Evolutionary conservation across 352 stramenopile species (phyloP).

Genomic region (Globisporangium barbulae): DNA sequence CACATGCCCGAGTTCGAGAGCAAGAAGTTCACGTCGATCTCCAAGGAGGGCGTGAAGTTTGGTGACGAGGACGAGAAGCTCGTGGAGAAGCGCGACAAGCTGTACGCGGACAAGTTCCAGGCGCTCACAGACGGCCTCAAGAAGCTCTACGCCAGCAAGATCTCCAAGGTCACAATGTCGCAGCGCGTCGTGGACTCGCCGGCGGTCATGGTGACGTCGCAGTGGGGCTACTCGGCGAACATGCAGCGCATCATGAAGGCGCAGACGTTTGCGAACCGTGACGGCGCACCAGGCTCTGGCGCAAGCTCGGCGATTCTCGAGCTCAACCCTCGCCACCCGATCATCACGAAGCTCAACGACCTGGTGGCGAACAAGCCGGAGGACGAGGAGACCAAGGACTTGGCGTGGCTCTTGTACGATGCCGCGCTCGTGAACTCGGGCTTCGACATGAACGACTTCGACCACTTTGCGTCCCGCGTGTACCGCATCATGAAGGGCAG

Average conservation of each 20-base stretch:
- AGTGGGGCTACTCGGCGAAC: conserved; percentile 98
- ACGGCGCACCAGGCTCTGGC: conserved; percentile 23
- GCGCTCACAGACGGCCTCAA: conserved; percentile 95
- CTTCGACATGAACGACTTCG: conserved; percentile 94
- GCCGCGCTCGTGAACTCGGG: conserved; percentile 97
- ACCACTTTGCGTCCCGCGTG: conserved; percentile 92
- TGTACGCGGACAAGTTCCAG: conserved; percentile 97
- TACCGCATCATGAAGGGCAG: conserved; percentile 92
- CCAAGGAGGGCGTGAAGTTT: conserved; percentile 99
- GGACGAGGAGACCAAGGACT: conserved; percentile 88
- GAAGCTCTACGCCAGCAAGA: conserved; percentile 93
- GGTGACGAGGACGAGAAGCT: conserved; percentile 97
- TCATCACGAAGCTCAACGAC: conserved; percentile 95
- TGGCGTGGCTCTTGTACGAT: conserved; percentile 97
- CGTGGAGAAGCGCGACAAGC: conserved; percentile 92
- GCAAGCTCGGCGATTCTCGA: conserved; percentile 93
- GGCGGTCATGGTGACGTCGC: conserved; percentile 94
- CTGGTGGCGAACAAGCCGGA: conserved; percentile 61
- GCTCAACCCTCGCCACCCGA: conserved; percentile 98
- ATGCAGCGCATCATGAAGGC: conserved; percentile 99
- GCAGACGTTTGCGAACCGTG: conserved; percentile 94
- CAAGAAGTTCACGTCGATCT: conserved; percentile 96
- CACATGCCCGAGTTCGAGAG: conserved; percentile 93
- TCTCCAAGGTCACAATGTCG: conserved; percentile 95
- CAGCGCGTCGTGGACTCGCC: conserved; percentile 92